Base-by-base conservation (phyloP, 441 rosid genomes). In the Erysimum cheiri region DNA sequence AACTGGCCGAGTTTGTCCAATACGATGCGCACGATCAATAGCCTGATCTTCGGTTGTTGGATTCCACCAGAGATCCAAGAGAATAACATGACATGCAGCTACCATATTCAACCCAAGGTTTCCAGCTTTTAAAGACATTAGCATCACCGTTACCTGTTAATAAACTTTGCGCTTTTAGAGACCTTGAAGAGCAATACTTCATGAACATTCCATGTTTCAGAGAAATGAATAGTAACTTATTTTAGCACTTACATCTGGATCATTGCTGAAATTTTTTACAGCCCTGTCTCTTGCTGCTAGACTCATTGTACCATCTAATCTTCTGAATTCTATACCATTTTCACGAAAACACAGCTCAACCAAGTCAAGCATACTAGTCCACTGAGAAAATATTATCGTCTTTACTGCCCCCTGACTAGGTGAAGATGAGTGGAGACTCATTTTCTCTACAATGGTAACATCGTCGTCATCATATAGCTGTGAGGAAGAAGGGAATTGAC, bases 11-110 rank as follows among this genome's bases (percentile, higher is more conserved):
- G 94, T 90, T 85, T 94, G 99, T 69, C 98, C 97, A 78, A 94
- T 94, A 80, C 99, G 88, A 83, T 92, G 99, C 48, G 99, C 97
- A 72, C 98, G 86, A 73, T 94, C 98, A 64, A 92, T 70, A 70
- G 98, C 98, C 82, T 94, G 97, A 81, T 94, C 98, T 87, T 94
- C 99, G 3, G 98, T 92, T 41, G 96, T 82, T 60, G 99, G 99
- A 78, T 94, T 94, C 99, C 98, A 94, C 99, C 98, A 94, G 40
- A 88, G 94, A 75, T 94, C 99, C 80, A 94, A 74, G 73, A 94
- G 91, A 76, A 94, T 86, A 66, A 94, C 99, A 80, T 90, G 94
- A 72, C 89, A 87, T 17, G 99, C 98, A 73, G 98, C 94, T 55
- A 90, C 96, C 98, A 92, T 94, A 72, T 92, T 94, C 81, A 92